Evolutionary conservation across 2,329 filamentous ascomycete genomes (phyloP).

Genomic region (Pseudogymnoascus sp.): DNA sequence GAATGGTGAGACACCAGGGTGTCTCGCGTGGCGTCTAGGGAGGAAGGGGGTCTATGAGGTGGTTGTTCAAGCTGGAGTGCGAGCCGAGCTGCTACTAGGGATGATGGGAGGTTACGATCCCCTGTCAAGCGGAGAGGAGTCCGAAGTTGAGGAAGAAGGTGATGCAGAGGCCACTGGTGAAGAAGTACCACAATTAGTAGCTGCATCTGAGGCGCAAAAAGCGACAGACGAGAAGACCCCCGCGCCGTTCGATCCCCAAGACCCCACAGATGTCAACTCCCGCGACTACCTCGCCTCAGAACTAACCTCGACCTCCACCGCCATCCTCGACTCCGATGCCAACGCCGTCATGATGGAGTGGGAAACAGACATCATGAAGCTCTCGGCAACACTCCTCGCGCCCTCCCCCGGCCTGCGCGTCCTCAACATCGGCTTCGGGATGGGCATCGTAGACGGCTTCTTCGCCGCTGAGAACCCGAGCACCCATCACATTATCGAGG

Average conservation of each 20-base stretch:
- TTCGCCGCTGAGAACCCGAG: slow-evolving; percentile 61
- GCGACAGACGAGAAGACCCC: slow-evolving; percentile 13
- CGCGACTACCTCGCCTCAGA: slow-evolving; percentile 60
- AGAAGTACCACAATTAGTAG: slow-evolving; percentile 21
- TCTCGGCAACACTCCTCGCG: slow-evolving; percentile 61
- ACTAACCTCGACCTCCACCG: slow-evolving; percentile 55
- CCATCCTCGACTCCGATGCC: slow-evolving; percentile 62
- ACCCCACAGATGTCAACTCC: slow-evolving; percentile 44
- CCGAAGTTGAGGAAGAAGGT: slow-evolving; percentile 35
- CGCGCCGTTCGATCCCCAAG: slow-evolving; percentile 23
- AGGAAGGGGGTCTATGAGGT: slow-evolving; percentile 65
- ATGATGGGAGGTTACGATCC: slow-evolving; percentile 74
- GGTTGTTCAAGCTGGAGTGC: slow-evolving; percentile 81
- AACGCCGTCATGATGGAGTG: slow-evolving; percentile 94
- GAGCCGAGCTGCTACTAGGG: slow-evolving; percentile 79
- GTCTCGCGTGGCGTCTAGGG: slow-evolving; percentile 65
- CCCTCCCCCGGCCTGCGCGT: slow-evolving; percentile 54
- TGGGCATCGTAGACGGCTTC: slow-evolving; percentile 78
- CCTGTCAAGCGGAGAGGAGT: slow-evolving; percentile 45
- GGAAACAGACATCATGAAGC: slow-evolving; percentile 80
- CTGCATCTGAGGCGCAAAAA: slow-evolving; percentile 20
- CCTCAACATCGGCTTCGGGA: slow-evolving; percentile 82
- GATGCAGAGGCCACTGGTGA: slow-evolving; percentile 26
- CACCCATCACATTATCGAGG: slow-evolving; percentile 77
- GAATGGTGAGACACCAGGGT: slow-evolving; percentile 85